Evolutionary conservation across 192 early-diverging fungal genomes (phyloP).

Genomic region (Geosiphon pyriformis): DNA sequence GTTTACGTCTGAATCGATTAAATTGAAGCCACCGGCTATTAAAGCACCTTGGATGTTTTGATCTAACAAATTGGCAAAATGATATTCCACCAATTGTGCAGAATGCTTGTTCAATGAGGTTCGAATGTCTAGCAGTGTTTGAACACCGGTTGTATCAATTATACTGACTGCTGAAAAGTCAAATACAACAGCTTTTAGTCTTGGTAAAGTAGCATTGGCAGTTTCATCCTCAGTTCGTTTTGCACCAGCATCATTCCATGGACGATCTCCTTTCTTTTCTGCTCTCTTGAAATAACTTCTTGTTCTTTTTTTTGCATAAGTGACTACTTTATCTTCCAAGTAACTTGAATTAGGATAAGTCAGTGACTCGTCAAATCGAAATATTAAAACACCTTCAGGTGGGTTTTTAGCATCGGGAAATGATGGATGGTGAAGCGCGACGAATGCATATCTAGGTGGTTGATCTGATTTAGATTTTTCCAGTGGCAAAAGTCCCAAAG

Average conservation of each 20-base stretch:
- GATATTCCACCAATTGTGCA: slow-evolving; percentile 34
- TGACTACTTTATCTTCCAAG: slow-evolving; percentile 45
- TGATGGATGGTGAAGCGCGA: slow-evolving; percentile 18
- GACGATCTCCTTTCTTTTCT: slow-evolving; percentile 40
- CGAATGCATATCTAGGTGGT: slow-evolving; percentile 28
- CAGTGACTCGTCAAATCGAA: slow-evolving; percentile 57
- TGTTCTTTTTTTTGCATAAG: slow-evolving; percentile 34
- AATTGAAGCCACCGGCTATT: neutral
- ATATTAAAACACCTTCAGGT: slow-evolving; percentile 67
- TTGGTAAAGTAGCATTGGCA: slow-evolving; percentile 29
- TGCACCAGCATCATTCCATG: slow-evolving; percentile 52
- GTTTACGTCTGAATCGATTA: neutral
- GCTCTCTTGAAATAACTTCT: slow-evolving; percentile 38
- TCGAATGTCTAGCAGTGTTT: slow-evolving; percentile 60
- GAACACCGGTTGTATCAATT: slow-evolving; percentile 76
- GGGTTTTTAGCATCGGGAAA: slow-evolving; percentile 1
- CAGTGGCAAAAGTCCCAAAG: slow-evolving; percentile 40
- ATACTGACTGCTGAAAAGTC: slow-evolving; percentile 76
- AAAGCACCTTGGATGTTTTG: slow-evolving; percentile 1
- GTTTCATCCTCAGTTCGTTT: slow-evolving; percentile 37
- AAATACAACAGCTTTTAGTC: slow-evolving; percentile 68
- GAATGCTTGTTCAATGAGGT: slow-evolving; percentile 33
- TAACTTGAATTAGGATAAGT: slow-evolving; percentile 68
- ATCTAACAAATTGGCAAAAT: slow-evolving; percentile 33
- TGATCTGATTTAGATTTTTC: slow-evolving; percentile 22